A percentile compares a stretch with the other conserved stretches of the same genome.
Evolutionary conservation across 192 early-diverging fungal species (phyloP).

Genomic region (Umbelopsis vinacea): DNA sequence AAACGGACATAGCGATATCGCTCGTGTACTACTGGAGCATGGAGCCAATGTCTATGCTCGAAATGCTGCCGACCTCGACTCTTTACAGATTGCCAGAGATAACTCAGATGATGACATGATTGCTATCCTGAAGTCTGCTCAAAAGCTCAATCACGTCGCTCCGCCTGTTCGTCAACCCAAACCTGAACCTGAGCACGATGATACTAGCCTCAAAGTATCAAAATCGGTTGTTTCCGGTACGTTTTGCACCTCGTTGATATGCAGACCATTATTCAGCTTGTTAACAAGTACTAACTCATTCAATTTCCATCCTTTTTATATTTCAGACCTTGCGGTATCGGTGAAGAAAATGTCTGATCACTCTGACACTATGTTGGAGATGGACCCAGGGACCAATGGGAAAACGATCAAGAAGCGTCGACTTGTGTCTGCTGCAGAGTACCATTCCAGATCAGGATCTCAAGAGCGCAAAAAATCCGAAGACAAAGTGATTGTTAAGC

Average conservation of each 20-base stretch:
- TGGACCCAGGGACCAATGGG: background rate
- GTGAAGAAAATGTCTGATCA: slow-evolving; percentile 13
- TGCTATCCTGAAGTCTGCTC: slow-evolving; percentile 7
- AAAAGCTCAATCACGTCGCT: background rate
- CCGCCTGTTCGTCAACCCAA: background rate
- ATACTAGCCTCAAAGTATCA: background rate
- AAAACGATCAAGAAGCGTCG: slow-evolving; percentile 30
- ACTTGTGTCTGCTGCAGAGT: slow-evolving; percentile 31
- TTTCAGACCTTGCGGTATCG: background rate
- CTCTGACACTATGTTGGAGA: background rate
- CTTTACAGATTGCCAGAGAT: slow-evolving; percentile 57
- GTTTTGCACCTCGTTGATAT: background rate
- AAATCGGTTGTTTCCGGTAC: slow-evolving; percentile 2
- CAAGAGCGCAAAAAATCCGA: slow-evolving; percentile 15
- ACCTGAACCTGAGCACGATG: background rate
- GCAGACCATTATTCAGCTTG: no score
- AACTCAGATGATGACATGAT: slow-evolving; percentile 38
- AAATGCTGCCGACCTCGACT: slow-evolving; percentile 58
- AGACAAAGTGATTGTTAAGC: background rate
- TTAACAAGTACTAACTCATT: background rate
- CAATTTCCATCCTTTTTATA: background rate
- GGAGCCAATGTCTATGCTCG: slow-evolving; percentile 55
- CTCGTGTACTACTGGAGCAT: slow-evolving; percentile 47
- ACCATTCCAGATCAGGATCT: slow-evolving; percentile 3
- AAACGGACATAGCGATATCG: slow-evolving; percentile 53